A percentile compares a stretch with the other conserved stretches of the same genome.
phyloP scores from a whole-genome alignment of 768 basidiomycete genomes.

The Macrolepiota albuminosa region DNA sequence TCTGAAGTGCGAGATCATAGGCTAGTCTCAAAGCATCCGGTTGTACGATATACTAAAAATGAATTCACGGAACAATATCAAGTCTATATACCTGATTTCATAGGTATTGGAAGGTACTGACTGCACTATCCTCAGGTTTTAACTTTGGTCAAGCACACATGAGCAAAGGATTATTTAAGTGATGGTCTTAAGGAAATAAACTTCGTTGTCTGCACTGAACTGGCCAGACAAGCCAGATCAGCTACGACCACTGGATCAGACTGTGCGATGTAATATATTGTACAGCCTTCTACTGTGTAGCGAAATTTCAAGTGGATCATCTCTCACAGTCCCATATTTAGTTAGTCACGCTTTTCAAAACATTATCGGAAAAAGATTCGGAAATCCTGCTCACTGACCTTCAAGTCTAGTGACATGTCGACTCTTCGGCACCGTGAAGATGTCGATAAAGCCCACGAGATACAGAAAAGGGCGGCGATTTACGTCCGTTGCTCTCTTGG shows the following conservation, averaged over 20 bases:
- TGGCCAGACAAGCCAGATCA: constrained; percentile 27
- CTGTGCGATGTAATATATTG: neutral
- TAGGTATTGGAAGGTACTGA: constrained; percentile 5
- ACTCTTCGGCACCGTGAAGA: constrained; percentile 45
- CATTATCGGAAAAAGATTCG: neutral
- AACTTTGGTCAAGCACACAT: constrained; percentile 14
- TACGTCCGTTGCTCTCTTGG: constrained; percentile 34
- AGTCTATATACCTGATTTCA: constrained; percentile 6
- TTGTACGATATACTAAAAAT: constrained; percentile 20
- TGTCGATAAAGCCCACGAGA: constrained; percentile 50
- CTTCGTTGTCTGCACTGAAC: constrained; percentile 35
- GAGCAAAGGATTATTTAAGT: constrained; percentile 35
- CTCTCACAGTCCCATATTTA: too few relatives aligned
- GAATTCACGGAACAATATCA: constrained; percentile 37
- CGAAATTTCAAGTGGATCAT: neutral
- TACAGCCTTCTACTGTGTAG: neutral
- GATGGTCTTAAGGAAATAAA: constrained; percentile 20
- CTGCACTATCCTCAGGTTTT: constrained; percentile 26
- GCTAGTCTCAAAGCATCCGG: constrained; percentile 27
- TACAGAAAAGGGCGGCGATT: constrained; percentile 57
- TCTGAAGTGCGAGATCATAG: constrained; percentile 49
- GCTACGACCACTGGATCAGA: neutral
- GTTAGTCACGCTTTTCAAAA: neutral
- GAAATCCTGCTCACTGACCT: neutral
- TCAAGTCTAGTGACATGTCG: constrained; percentile 17